Conservation (phyloP, 2,329 filamentous ascomycete genomes). For the Microdochium nivale region DNA sequence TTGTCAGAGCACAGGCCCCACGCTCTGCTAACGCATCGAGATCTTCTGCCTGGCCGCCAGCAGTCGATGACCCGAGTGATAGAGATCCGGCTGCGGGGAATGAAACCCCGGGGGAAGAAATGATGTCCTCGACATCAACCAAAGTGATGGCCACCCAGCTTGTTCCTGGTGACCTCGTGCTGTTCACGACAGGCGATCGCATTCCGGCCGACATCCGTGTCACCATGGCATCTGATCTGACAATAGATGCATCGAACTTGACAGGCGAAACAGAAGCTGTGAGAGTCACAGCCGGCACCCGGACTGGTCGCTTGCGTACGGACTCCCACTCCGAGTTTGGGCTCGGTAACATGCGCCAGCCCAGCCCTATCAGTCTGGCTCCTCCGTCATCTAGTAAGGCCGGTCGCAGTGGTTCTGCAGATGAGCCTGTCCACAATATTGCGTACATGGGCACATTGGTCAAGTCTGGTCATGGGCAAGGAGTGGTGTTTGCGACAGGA, state of each 20-base stretch:
- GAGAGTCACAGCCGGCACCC: constrained; percentile 60
- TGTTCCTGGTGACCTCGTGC: constrained; percentile 84
- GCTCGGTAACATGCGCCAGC: constrained; percentile 23
- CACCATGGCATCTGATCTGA: constrained; percentile 78
- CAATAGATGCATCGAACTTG: constrained; percentile 93
- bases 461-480: constrained; percentile 88
- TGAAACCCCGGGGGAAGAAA: constrained; percentile 51
- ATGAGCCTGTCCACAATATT: constrained; percentile 78
- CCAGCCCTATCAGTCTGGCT: constrained; percentile 34
- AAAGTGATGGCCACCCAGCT: constrained; percentile 83
- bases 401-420: constrained; percentile 55
- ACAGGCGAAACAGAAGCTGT: constrained; percentile 96
- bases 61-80: constrained; percentile 33
- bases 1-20: constrained; percentile 59
- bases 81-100: constrained; percentile 41
- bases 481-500: constrained; percentile 94
- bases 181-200: constrained; percentile 92
- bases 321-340: constrained; percentile 15
- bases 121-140: constrained; percentile 63
- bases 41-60: constrained; percentile 39
- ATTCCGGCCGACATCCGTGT: constrained; percentile 95
- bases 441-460: constrained; percentile 98
- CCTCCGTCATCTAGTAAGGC: constrained; percentile 47
- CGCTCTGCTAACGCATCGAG: constrained; percentile 23
- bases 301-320: constrained; percentile 17